Evolutionary conservation across 192 early-diverging fungal species (phyloP), one percentile per base, ranked within the genome.

Genomic region (Entomortierella lignicola): DNA sequence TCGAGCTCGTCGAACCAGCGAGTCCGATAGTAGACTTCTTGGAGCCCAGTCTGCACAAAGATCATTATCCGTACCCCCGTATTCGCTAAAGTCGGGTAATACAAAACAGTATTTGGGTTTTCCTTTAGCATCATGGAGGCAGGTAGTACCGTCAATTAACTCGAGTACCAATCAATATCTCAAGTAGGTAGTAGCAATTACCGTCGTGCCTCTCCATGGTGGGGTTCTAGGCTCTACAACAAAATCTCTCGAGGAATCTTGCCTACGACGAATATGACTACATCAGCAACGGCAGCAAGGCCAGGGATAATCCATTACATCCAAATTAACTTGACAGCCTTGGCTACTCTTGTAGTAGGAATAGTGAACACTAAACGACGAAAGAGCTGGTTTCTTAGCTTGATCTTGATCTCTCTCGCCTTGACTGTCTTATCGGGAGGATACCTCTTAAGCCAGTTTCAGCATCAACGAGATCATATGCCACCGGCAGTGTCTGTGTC

Each of bases 371-470:
- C 31, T 50, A 79, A 70, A 41, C 39, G 67, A 34, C 60, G 62
- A n/a, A 79, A 70, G 47, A 60, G 67, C 26, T 79, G 75, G 75
- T 79, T 79, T 43, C 31, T 79, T 23, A 56, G 55, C 32, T 56
- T 79, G 8, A 65, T 79, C 51, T 21, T 70, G 15, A 12, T 79
- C 31, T 79, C 75, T n/a, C 47, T 79, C 1, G 66, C 39, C 23
- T 41, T 79, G 23, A 79, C 75, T 3, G 25, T 63, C 8, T 27
- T 79, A 8, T 70, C 68, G 30, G 67, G 62, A 1, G 75, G 67
- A 17, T 70, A 70, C 18, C 63, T 79, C 11, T 39, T 79, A 18
- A 58, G n/a, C n/a, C 60, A 69, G 29, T 34, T 77, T 11, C 74
- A 77, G 20, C 29, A 60, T n/a, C 61, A 53, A 20, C n/a, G 42